phyloP scores from a whole-genome alignment of 2,329 filamentous ascomycete genomes.

The Mariannaea sp. region DNA sequence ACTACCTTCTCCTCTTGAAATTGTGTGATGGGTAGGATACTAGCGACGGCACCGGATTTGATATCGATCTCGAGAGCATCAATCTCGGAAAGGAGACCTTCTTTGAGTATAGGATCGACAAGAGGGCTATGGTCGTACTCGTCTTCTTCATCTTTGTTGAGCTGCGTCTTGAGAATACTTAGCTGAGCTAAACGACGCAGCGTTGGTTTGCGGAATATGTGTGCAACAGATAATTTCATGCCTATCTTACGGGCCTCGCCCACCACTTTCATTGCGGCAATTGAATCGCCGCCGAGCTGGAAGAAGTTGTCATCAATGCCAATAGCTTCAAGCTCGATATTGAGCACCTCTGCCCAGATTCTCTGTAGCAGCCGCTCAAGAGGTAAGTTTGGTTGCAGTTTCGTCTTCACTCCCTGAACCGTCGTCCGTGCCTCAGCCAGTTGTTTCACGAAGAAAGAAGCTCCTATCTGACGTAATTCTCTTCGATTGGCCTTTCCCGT shows the following conservation, averaged over 20 bases:
- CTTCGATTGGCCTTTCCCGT: background rate
- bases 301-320: constrained; percentile 54
- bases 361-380: constrained; percentile 35
- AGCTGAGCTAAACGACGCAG: background rate
- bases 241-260: constrained; percentile 15
- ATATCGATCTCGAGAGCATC: constrained; percentile 8
- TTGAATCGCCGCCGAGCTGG: constrained; percentile 56
- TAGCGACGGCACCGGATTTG: constrained; percentile 2
- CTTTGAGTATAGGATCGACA: constrained; percentile 12
- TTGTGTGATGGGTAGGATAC: constrained; percentile 23
- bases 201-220: constrained; percentile 19
- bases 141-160: background rate
- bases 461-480: background rate
- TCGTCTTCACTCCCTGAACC: background rate
- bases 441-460: background rate
- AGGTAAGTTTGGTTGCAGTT: constrained; percentile 9
- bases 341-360: constrained; percentile 47
- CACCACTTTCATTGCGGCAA: constrained; percentile 54
- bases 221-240: constrained; percentile 14
- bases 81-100: constrained; percentile 6
- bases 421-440: background rate
- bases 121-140: constrained; percentile 1
- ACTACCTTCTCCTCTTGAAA: constrained; percentile 21
- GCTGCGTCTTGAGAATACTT: background rate
- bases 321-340: constrained; percentile 41